Percentiles rank a stretch among this genome's conserved stretches.
Evolutionary conservation across 495 filamentous ascomycete species (phyloP).

Genomic region (Talaromyces ruber): DNA sequence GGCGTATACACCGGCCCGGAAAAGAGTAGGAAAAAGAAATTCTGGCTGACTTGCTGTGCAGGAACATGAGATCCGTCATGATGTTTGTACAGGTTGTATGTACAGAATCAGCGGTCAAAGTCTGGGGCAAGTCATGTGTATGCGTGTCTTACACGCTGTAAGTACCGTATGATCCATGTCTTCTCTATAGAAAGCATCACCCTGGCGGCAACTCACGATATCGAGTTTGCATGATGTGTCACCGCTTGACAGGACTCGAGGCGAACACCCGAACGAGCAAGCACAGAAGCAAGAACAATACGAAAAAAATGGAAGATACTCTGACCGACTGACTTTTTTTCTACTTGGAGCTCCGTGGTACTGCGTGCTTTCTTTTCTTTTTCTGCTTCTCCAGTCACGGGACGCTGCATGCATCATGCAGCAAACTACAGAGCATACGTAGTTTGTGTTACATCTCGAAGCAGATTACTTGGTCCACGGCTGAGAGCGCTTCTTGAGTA

Average conservation of each 20-base stretch:
- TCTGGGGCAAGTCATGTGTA: background rate
- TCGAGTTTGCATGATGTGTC: background rate
- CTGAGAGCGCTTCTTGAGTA: background rate
- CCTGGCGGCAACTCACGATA: background rate
- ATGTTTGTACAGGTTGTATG: background rate
- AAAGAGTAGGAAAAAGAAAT: background rate
- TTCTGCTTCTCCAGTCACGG: background rate
- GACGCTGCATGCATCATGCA: background rate
- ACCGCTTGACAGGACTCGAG: background rate
- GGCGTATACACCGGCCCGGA: background rate
- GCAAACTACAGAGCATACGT: background rate
- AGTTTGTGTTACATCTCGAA: background rate
- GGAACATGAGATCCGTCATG: background rate
- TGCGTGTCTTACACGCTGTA: background rate
- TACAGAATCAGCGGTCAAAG: background rate
- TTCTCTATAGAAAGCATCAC: background rate
- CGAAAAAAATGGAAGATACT: background rate
- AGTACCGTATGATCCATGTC: background rate
- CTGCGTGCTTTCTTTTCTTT: background rate
- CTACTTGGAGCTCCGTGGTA: no score
- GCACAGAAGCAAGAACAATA: background rate
- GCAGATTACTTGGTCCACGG: background rate
- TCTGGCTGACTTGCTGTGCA: background rate
- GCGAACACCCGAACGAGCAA: background rate
- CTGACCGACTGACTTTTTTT: background rate